Percentiles rank a stretch among this genome's conserved stretches.
Evolutionary conservation across 2,329 filamentous ascomycete genomes (phyloP).

Genomic region (Fusarium sarcochroum): DNA sequence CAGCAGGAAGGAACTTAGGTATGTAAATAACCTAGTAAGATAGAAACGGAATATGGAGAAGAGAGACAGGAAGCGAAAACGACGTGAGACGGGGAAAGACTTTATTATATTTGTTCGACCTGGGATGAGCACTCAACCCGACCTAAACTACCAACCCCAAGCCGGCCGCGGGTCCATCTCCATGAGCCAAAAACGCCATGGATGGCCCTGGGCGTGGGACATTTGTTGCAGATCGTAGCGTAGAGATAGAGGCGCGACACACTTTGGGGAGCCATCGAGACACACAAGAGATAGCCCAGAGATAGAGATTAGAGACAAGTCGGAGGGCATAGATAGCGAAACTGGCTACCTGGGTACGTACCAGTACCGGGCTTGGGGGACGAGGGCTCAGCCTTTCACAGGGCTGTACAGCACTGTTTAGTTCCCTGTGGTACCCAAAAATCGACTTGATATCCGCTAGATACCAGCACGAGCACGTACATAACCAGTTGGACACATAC

Average conservation of each 20-base stretch:
- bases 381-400: constrained; percentile 23
- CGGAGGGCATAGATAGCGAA: constrained; percentile 31
- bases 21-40: constrained; percentile 27
- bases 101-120: constrained; percentile 34
- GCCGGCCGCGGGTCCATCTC: constrained; percentile 21
- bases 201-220: constrained; percentile 30
- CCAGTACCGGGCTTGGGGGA: neutral
- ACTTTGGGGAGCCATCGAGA: constrained; percentile 8
- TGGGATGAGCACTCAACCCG: constrained; percentile 6
- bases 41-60: constrained; percentile 27
- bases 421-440: constrained; percentile 29
- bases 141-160: constrained; percentile 13
- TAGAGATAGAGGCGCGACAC: constrained; percentile 35
- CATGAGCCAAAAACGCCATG: constrained; percentile 36
- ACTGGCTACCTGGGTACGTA: constrained; percentile 17
- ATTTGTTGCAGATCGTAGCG: constrained; percentile 31
- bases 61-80: neutral
- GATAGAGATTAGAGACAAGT: constrained; percentile 37
- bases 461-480: constrained; percentile 24
- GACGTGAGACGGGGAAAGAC: constrained; percentile 31
- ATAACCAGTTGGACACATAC: constrained; percentile 49
- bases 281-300: constrained; percentile 8
- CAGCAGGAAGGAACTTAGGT: constrained; percentile 11
- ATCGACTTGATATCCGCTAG: constrained; percentile 24
- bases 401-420: constrained; percentile 28